phyloP scores from a whole-genome alignment of 1,284 basidiomycete genomes.

The Microstroma glucosiphilum region DNA sequence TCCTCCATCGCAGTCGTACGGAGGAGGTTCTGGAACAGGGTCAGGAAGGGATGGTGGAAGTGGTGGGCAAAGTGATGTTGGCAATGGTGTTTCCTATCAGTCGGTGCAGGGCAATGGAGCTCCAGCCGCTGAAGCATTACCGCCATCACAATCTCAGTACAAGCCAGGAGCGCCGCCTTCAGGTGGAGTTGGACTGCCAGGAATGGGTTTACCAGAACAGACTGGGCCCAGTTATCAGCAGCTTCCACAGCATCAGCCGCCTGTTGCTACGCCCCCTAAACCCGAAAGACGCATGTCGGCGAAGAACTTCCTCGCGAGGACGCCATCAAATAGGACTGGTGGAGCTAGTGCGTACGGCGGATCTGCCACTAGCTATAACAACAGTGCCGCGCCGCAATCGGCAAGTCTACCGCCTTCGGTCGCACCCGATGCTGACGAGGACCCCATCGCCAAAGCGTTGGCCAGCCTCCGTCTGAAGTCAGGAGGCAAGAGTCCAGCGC shows the following conservation, averaged over 20 bases:
- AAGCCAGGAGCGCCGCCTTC: slow-evolving; percentile 15
- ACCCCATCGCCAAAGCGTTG: slow-evolving; percentile 70
- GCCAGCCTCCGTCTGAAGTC: slow-evolving; percentile 54
- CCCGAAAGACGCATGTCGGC: slow-evolving; percentile 31
- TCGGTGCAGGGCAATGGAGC: not conserved
- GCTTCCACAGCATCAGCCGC: slow-evolving; percentile 16
- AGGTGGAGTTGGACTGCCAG: slow-evolving; percentile 19
- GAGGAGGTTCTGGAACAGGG: not conserved
- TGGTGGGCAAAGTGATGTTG: not conserved
- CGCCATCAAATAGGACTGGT: slow-evolving; percentile 30
- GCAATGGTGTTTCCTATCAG: not conserved
- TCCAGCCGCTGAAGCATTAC: not conserved
- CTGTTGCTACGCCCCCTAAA: slow-evolving; percentile 7
- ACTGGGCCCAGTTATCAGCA: slow-evolving; percentile 9
- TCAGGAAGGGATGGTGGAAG: not conserved
- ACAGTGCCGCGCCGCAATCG: not conserved
- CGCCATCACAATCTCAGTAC: not conserved
- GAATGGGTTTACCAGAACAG: slow-evolving; percentile 14
- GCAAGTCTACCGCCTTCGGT: not conserved
- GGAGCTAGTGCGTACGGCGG: slow-evolving; percentile 8
- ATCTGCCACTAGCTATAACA: not conserved
- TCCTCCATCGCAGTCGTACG: slow-evolving; percentile 7
- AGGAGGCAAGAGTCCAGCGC: slow-evolving; percentile 30
- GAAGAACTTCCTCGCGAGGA: slow-evolving; percentile 35
- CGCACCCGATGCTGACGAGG: slow-evolving; percentile 55